These are phyloP conservation scores for Mycena galericulata DNA, from an alignment of 768 basidiomycete genomes.

Conservation along the genomic window DNA sequence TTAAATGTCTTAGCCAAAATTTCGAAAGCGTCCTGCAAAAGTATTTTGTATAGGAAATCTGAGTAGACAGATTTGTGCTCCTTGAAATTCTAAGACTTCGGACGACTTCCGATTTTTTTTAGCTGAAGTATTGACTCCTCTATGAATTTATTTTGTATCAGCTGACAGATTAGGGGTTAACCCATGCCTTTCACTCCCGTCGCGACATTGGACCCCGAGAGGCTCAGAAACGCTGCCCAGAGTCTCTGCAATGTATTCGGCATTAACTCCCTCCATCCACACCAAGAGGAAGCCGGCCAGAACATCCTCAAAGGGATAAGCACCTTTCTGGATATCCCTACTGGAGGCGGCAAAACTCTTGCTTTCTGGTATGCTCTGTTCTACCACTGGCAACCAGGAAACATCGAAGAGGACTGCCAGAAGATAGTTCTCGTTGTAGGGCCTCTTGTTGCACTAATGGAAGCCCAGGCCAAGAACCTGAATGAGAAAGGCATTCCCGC, in stretches of 20 bases:
- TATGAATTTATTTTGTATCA: background rate
- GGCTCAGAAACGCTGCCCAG: background rate
- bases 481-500: slow-evolving; percentile 24
- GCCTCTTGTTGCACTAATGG: slow-evolving; percentile 29
- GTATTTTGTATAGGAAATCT: background rate
- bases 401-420: slow-evolving; percentile 1
- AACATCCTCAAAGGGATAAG: slow-evolving; percentile 22
- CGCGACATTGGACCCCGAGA: slow-evolving; percentile 13
- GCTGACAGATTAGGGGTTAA: background rate
- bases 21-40: background rate
- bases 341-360: slow-evolving; percentile 36
- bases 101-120: slow-evolving; percentile 5
- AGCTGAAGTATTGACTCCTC: background rate
- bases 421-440: slow-evolving; percentile 35
- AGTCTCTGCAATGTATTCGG: slow-evolving; percentile 16
- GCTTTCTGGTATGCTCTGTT: slow-evolving; percentile 36
- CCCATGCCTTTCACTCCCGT: slow-evolving; percentile 26
- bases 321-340: slow-evolving; percentile 32
- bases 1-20: slow-evolving; percentile 1
- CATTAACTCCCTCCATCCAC: slow-evolving; percentile 4
- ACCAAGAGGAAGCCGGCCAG: slow-evolving; percentile 20
- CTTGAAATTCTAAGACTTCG: background rate
- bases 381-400: slow-evolving; percentile 34
- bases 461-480: slow-evolving; percentile 16
- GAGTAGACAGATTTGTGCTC: slow-evolving; percentile 7